Evolutionary conservation across 2,329 filamentous ascomycete species (phyloP).

Genomic region (Delphinella strobiligena): DNA sequence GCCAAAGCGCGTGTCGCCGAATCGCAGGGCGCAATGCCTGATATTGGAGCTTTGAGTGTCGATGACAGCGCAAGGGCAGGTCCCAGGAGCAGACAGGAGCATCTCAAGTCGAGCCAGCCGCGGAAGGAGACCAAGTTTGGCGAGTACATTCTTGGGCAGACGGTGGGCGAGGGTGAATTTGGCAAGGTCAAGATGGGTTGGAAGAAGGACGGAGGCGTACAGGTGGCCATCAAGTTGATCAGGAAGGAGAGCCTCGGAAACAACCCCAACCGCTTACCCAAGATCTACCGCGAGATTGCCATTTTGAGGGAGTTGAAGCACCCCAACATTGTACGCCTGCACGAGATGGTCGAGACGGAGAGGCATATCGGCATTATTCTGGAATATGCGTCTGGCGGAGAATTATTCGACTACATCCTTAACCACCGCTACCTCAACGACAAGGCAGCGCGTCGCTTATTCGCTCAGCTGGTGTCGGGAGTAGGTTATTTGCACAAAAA

Average conservation of each 20-base stretch:
- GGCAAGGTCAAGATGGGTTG: slow-evolving; percentile 97
- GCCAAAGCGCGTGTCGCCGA: slow-evolving; percentile 59
- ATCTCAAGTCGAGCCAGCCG: slow-evolving; percentile 35
- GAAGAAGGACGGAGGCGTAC: slow-evolving; percentile 84
- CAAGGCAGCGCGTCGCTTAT: slow-evolving; percentile 75
- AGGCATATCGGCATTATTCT: slow-evolving; percentile 95
- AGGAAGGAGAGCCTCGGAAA: slow-evolving; percentile 79
- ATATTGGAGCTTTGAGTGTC: slow-evolving; percentile 35
- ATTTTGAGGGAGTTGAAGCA: slow-evolving; percentile 82
- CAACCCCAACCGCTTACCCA: slow-evolving; percentile 80
- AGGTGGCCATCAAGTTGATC: slow-evolving; percentile 97
- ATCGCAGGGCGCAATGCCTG: slow-evolving; percentile 29
- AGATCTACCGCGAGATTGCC: slow-evolving; percentile 93
- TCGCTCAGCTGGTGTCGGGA: slow-evolving; percentile 90
- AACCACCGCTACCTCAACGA: slow-evolving; percentile 96
- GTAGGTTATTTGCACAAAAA: slow-evolving; percentile 98
- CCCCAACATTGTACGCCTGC: slow-evolving; percentile 90
- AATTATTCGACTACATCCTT: slow-evolving; percentile 96
- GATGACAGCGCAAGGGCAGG: slow-evolving; percentile 31
- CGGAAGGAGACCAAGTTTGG: slow-evolving; percentile 81
- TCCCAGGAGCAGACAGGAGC: slow-evolving; percentile 43
- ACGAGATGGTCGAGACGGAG: slow-evolving; percentile 98
- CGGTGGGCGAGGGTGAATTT: slow-evolving; percentile 94
- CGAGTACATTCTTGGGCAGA: slow-evolving; percentile 91
- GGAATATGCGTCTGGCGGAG: slow-evolving; percentile 93